Conservation (phyloP, 352 stramenopile genomes). For the Phytophthora foliorum region DNA sequence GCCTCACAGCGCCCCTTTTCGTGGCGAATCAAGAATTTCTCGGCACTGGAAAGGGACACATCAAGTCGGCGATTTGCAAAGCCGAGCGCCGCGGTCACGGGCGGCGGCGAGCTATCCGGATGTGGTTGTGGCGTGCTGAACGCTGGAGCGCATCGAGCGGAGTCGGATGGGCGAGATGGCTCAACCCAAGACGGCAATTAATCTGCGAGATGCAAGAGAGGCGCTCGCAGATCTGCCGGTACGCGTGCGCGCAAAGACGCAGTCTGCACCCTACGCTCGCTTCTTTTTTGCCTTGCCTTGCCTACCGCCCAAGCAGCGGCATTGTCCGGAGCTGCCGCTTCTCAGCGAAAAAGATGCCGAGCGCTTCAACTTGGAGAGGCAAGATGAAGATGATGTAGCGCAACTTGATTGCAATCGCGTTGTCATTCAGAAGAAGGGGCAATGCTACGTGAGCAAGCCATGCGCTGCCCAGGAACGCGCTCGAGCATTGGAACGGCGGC, state of each 20-base stretch:
- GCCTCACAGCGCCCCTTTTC: not conserved
- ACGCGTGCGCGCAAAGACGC: slow-evolving; percentile 24
- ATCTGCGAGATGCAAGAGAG: slow-evolving; percentile 8
- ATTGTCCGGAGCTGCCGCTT: slow-evolving; percentile 10
- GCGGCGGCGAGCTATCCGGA: too few species aligned
- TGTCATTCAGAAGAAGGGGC: slow-evolving; percentile 24
- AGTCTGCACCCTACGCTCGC: not conserved
- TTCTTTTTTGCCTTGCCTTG: slow-evolving; percentile 26
- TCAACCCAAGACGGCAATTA: slow-evolving; percentile 22
- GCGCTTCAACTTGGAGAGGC: slow-evolving; percentile 1
- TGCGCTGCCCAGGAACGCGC: not conserved
- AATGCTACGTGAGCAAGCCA: not conserved
- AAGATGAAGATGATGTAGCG: slow-evolving; percentile 22
- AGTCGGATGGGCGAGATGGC: slow-evolving; percentile 3
- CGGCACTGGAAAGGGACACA: slow-evolving; percentile 23
- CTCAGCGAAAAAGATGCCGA: not conserved
- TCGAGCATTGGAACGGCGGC: slow-evolving; percentile 23
- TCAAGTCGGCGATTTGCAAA: slow-evolving; percentile 43
- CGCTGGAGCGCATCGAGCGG: not conserved
- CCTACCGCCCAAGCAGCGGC: slow-evolving; percentile 10
- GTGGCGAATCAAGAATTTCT: slow-evolving; percentile 16
- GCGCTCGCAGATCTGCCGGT: slow-evolving; percentile 23
- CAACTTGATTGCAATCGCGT: slow-evolving; percentile 15
- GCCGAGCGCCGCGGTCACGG: slow-evolving; percentile 1
- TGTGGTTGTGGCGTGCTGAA: slow-evolving; percentile 25